Percentiles rank a stretch among this genome's conserved stretches.
These are phyloP conservation scores for Barnettozyma populi DNA, from an alignment of 805 yeast genomes.

Conservation along the genomic window DNA sequence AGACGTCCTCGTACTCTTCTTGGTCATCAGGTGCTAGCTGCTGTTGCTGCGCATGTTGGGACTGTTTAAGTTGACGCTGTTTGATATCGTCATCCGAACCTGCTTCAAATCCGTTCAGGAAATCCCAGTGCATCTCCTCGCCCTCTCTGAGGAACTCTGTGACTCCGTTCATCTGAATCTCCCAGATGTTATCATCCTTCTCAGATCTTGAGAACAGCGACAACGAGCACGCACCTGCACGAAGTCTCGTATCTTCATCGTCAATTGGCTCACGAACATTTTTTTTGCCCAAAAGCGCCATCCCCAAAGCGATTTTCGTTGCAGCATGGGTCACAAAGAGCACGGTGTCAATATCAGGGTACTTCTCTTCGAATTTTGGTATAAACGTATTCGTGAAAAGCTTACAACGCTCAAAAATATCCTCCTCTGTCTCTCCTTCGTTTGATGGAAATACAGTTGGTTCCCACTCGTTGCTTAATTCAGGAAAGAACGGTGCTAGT, in stretches of 20 bases:
- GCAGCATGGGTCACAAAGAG: conserved; percentile 92
- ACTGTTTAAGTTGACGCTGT: conserved; percentile 33
- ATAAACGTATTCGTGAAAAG: conserved; percentile 52
- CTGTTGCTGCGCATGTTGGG: not conserved
- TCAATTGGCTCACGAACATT: conserved; percentile 48
- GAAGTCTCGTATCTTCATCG: conserved; percentile 40
- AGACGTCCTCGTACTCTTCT: conserved; percentile 41
- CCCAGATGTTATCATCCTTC: conserved; percentile 43
- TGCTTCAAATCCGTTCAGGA: conserved; percentile 72
- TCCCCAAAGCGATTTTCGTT: conserved; percentile 80
- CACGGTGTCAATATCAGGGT: conserved; percentile 57
- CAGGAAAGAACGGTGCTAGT: conserved; percentile 50
- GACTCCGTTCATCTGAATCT: conserved; percentile 61
- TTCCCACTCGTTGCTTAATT: conserved; percentile 41
- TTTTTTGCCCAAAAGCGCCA: conserved; percentile 54
- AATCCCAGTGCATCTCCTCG: conserved; percentile 93
- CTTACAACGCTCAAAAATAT: conserved; percentile 58
- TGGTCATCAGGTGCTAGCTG: not conserved
- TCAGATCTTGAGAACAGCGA: conserved; percentile 45
- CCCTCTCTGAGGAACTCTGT: conserved; percentile 68
- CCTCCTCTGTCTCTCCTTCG: conserved; percentile 69
- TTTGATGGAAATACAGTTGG: conserved; percentile 55
- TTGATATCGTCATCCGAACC: conserved; percentile 85
- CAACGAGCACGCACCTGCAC: conserved; percentile 83
- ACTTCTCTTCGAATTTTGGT: conserved; percentile 47